These are phyloP conservation scores for Fagopyrum homotropicum DNA, from an alignment of 148 eudicot species.

Conservation along the genomic window DNA sequence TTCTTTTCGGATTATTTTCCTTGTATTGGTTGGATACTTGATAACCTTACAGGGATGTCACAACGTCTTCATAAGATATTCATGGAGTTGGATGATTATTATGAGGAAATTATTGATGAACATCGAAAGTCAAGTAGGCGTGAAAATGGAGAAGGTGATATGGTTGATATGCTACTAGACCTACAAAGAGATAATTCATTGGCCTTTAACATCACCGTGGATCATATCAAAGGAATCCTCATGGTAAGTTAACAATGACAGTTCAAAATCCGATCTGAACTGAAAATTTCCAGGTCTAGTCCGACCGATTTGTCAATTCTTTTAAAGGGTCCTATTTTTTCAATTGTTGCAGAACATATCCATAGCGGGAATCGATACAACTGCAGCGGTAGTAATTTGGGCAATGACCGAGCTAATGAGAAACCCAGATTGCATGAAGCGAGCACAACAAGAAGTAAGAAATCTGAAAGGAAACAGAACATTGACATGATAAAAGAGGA, in stretches of 20 bases:
- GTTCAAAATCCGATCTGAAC: too few species aligned
- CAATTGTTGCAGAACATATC: background rate
- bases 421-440: constrained; percentile 22
- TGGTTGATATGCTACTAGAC: constrained; percentile 21
- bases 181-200: background rate
- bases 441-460: constrained; percentile 21
- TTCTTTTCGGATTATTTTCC: constrained; percentile 23
- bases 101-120: constrained; percentile 20
- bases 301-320: too few species aligned
- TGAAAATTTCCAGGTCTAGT: too few species aligned
- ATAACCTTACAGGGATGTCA: constrained; percentile 14
- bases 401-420: constrained; percentile 30
- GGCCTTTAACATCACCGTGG: constrained; percentile 11
- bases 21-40: constrained; percentile 19
- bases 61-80: constrained; percentile 11
- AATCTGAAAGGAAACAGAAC: background rate
- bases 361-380: constrained; percentile 29
- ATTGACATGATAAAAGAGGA: constrained; percentile 17
- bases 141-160: constrained; percentile 9
- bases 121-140: constrained; percentile 14
- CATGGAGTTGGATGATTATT: constrained; percentile 12
- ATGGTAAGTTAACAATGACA: too few species aligned
- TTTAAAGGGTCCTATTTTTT: too few species aligned
- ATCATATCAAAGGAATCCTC: constrained; percentile 26
- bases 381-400: constrained; percentile 21